Base-by-base conservation (phyloP, 768 basidiomycete genomes). In the Phaeotremella skinneri region DNA sequence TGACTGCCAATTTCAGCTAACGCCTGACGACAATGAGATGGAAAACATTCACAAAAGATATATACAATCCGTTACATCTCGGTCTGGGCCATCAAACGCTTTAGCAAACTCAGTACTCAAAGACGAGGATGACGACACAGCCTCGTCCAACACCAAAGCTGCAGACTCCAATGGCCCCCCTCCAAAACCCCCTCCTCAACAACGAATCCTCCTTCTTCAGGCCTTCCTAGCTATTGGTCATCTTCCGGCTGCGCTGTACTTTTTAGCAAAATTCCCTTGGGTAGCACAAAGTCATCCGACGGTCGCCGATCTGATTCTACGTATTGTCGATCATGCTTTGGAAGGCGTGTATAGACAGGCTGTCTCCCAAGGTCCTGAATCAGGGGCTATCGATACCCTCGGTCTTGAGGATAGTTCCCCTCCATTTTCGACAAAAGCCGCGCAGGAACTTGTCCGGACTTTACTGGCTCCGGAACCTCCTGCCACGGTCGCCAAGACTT, bases 171-270 rank as follows among this genome's bases (percentile, higher is more conserved):
- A 76, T 17, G 76, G 82, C 34, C 58, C 81, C 2, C 72, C 80
- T 4, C 72, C 76, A 7, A 70, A 68, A 30, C 62, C 70, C 21
- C 63, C 72, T 6, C 63, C 72, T 6, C 66, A 91, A 67, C 93
- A 98, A 75, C 90, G 90, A 68, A 82, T 88, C 31, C 85, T 85
- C 20, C 80, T 99, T 29, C 76, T 92, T 30, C 79, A 81, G 43
- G 88, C 90, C 14, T 79, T 98, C n/a, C 84, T 99, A 29, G 81
- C 90, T 30, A 80, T 98, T 48, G 96, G 96, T 4, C 89, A 89
- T 25, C 68, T 93, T 50, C 84, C 85, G 47, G 85, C 89, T 1
- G 85, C 89, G 7, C 77, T 91, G 52, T 84, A 85, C 29, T 84
- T 98, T 61, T 78, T 98, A 71, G 83, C 87, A 48, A 86, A 85